Evolutionary conservation across 2,329 filamentous ascomycete species (phyloP).

Genomic region (Neofusicoccum ribis): DNA sequence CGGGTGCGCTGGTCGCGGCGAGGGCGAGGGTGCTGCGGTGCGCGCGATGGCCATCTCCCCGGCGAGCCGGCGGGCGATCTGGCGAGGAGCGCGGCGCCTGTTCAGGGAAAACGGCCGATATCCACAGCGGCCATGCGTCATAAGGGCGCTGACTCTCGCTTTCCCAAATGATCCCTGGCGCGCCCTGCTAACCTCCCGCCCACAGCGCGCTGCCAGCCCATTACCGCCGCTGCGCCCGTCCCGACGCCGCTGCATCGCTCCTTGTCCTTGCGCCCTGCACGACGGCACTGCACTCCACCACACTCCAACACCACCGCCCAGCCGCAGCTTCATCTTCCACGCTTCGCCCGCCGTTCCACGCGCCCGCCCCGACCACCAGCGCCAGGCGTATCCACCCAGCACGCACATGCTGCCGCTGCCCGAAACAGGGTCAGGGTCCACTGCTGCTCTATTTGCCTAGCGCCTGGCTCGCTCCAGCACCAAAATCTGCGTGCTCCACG

Average conservation of each 20-base stretch:
- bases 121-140: neutral
- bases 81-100: neutral
- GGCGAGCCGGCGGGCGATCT: neutral
- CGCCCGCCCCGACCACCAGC: neutral
- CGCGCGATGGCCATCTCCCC: neutral
- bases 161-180: neutral
- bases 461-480: constrained; percentile 9
- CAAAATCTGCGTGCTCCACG: constrained; percentile 18
- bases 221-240: constrained; percentile 3
- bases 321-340: constrained; percentile 4
- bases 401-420: constrained; percentile 16
- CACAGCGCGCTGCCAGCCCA: constrained; percentile 1
- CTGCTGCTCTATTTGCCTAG: constrained; percentile 1
- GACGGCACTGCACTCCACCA: constrained; percentile 2
- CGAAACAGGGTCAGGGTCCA: constrained; percentile 19
- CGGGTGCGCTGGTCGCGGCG: too few relatives aligned
- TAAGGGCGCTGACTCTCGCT: neutral
- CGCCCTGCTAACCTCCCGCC: too few relatives aligned
- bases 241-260: constrained; percentile 12
- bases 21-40: neutral
- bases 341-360: constrained; percentile 3
- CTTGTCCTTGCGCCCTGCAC: constrained; percentile 15
- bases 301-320: neutral
- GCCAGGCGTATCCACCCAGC: neutral
- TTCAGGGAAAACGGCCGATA: neutral